phyloP scores from a whole-genome alignment of 768 basidiomycete genomes.

The Boletus sp. region DNA sequence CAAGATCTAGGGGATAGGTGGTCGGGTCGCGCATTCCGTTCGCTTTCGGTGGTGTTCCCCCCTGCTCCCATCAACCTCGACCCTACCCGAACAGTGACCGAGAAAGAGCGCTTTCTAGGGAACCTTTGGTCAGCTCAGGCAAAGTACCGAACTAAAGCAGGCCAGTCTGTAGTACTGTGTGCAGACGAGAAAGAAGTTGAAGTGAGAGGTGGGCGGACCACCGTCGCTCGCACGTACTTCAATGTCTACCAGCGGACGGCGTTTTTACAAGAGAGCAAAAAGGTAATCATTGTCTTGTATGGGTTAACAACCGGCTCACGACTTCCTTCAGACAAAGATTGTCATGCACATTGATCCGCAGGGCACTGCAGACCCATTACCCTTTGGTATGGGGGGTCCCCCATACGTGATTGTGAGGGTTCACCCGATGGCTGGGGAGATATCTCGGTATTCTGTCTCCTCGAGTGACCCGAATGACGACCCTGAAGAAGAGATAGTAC shows the following conservation, averaged over 20 bases:
- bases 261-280: conserved; percentile 74
- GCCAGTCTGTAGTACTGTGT: conserved; percentile 70
- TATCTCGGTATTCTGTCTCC: conserved; percentile 75
- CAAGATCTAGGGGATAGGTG: conserved; percentile 82
- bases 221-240: conserved; percentile 79
- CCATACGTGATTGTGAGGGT: conserved; percentile 81
- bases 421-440: conserved; percentile 80
- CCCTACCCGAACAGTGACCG: conserved; percentile 56
- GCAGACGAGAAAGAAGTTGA: conserved; percentile 79
- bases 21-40: conserved; percentile 83
- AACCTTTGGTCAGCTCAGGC: conserved; percentile 91
- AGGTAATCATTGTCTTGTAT: conserved; percentile 47
- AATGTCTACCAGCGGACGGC: conserved; percentile 84
- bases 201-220: conserved; percentile 55
- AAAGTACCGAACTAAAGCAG: conserved; percentile 66
- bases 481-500: conserved; percentile 79
- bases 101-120: conserved; percentile 82
- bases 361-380: conserved; percentile 73
- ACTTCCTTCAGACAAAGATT: conserved; percentile 66
- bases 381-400: conserved; percentile 65
- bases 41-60: conserved; percentile 74
- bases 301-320: conserved; percentile 8
- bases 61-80: conserved; percentile 66
- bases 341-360: conserved; percentile 82
- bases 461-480: conserved; percentile 75